These are phyloP conservation scores for Dillenia turbinata DNA, from an alignment of 164 flowering plant species.

Conservation along the genomic window DNA sequence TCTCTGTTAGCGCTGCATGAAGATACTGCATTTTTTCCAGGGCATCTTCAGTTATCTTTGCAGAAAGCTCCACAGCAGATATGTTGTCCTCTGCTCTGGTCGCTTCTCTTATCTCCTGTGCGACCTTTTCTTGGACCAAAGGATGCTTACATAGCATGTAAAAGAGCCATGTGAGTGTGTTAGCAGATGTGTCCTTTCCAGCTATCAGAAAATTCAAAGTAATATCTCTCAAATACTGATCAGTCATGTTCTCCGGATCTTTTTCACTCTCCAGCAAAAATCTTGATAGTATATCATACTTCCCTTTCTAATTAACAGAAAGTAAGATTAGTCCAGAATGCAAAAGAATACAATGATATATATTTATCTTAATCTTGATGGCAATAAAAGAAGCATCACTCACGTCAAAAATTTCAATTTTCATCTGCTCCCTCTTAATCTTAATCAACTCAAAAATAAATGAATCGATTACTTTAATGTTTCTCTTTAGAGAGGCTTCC, in stretches of 20 bases:
- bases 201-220: slow-evolving; percentile 45
- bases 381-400: slow-evolving; percentile 1
- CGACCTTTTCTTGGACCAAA: slow-evolving; percentile 39
- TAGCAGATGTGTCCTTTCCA: slow-evolving; percentile 50
- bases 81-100: neutral
- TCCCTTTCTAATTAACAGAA: slow-evolving; percentile 12
- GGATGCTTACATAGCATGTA: slow-evolving; percentile 59
- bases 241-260: slow-evolving; percentile 33
- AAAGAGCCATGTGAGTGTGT: slow-evolving; percentile 50
- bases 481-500: slow-evolving; percentile 24
- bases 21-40: slow-evolving; percentile 43
- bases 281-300: slow-evolving; percentile 51
- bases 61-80: slow-evolving; percentile 9
- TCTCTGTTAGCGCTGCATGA: slow-evolving; percentile 53
- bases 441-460: slow-evolving; percentile 25
- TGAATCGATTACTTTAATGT: slow-evolving; percentile 23
- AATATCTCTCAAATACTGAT: slow-evolving; percentile 46
- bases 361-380: neutral
- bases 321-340: neutral
- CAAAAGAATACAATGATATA: no score
- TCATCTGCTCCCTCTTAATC: slow-evolving; percentile 24
- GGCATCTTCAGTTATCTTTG: slow-evolving; percentile 15
- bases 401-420: slow-evolving; percentile 16
- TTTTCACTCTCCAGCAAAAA: slow-evolving; percentile 38
- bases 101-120: slow-evolving; percentile 28